Evolutionary conservation across 371 early-diverging fungal genomes (phyloP).

Genomic region (Mucor irregularis): DNA sequence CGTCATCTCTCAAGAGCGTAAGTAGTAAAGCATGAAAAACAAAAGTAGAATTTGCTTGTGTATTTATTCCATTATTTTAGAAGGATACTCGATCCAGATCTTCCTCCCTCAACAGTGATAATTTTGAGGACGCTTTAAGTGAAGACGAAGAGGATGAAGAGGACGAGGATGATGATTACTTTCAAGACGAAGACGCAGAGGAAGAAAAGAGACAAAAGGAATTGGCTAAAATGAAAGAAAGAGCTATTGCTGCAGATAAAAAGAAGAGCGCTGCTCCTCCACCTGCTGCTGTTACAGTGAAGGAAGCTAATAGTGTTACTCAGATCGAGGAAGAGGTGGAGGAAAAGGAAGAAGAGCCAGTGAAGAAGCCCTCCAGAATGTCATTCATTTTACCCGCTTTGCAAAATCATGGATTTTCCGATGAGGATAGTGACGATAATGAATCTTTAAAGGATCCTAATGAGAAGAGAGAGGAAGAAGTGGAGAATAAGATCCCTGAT

Average conservation of each 20-base stretch:
- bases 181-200: constrained; percentile 16
- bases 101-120: constrained; percentile 17
- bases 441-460: constrained; percentile 17
- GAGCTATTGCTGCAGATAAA: constrained; percentile 2
- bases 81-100: constrained; percentile 13
- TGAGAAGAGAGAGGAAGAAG: not conserved
- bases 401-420: constrained; percentile 18
- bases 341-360: not conserved
- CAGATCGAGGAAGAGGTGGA: not conserved
- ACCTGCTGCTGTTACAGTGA: no score
- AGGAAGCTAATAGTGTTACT: not conserved
- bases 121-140: constrained; percentile 19
- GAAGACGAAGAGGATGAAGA: constrained; percentile 19
- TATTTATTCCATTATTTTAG: constrained; percentile 4
- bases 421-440: constrained; percentile 16
- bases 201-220: constrained; percentile 2
- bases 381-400: constrained; percentile 26
- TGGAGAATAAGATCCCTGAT: not conserved
- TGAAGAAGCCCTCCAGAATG: constrained; percentile 9
- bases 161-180: constrained; percentile 27
- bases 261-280: not conserved
- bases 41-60: no score
- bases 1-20: no score
- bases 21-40: no score
- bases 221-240: not conserved